Percentiles rank a stretch among this genome's conserved stretches.
Conservation (phyloP, 768 basidiomycete genomes). For the Hericium rajendrae region DNA sequence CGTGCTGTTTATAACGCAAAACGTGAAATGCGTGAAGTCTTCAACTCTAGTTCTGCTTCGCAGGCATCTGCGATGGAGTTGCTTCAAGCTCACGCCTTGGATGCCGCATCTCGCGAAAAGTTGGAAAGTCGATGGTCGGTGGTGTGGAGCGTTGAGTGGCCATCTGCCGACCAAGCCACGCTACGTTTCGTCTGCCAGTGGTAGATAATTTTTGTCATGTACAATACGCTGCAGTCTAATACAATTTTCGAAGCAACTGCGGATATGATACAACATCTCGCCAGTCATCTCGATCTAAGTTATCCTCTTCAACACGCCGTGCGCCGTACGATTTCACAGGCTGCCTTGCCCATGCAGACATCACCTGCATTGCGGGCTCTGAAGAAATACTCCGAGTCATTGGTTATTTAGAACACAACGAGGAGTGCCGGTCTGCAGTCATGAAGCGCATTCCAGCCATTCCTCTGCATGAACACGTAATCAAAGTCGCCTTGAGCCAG, state of each 20-base stretch:
- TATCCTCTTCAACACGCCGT: not conserved
- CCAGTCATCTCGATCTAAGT: not conserved
- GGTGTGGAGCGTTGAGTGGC: too few species aligned
- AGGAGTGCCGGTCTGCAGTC: slow-evolving; percentile 14
- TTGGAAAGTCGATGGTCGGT: too few species aligned
- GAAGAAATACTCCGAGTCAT: slow-evolving; percentile 14
- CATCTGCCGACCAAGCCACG: too few species aligned
- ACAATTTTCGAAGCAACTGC: not conserved
- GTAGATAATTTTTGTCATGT: too few species aligned
- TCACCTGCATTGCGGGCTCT: slow-evolving; percentile 14
- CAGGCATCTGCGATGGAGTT: too few species aligned
- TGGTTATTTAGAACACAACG: slow-evolving; percentile 22
- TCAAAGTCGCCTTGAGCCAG: slow-evolving; percentile 12
- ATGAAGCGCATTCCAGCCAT: slow-evolving; percentile 18
- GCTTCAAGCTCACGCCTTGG: too few species aligned
- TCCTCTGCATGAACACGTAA: slow-evolving; percentile 26
- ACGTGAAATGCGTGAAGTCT: too few species aligned
- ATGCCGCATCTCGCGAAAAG: too few species aligned
- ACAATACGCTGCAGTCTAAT: not conserved
- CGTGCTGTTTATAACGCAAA: too few species aligned
- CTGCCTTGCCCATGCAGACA: slow-evolving; percentile 27
- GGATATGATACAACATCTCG: not conserved
- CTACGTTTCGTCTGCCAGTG: too few species aligned
- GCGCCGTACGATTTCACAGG: slow-evolving; percentile 19
- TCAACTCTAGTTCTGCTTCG: too few species aligned